Percentiles rank a stretch among this genome's conserved stretches.
These are phyloP conservation scores for Epichloe hybrida DNA, from an alignment of 2,329 filamentous ascomycete genomes.

Conservation along the genomic window DNA sequence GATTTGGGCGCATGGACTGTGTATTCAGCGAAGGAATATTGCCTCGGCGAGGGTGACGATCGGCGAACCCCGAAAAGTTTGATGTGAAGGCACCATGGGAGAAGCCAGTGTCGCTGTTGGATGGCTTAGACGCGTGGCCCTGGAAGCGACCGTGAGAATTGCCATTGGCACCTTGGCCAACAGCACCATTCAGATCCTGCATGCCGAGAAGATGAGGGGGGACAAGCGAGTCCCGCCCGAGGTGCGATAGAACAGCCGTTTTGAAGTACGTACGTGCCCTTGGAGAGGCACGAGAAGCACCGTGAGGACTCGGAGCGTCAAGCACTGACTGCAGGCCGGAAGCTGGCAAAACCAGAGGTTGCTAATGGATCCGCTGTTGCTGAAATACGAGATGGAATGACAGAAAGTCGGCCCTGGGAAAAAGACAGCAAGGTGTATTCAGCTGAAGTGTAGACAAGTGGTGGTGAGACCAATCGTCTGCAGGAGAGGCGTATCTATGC, in stretches of 20 bases:
- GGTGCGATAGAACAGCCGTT: slow-evolving; percentile 71
- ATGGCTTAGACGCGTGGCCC: slow-evolving; percentile 65
- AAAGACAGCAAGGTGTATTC: background rate
- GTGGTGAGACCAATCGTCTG: background rate
- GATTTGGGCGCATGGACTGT: slow-evolving; percentile 42
- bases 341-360: too few relatives aligned
- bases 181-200: slow-evolving; percentile 67
- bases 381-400: too few relatives aligned
- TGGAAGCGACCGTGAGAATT: slow-evolving; percentile 50
- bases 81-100: slow-evolving; percentile 86
- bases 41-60: slow-evolving; percentile 69
- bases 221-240: slow-evolving; percentile 71
- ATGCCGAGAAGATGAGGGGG: slow-evolving; percentile 82
- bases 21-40: slow-evolving; percentile 94
- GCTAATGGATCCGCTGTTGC: background rate
- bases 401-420: background rate
- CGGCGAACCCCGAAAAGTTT: slow-evolving; percentile 72
- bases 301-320: background rate
- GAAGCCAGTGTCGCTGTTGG: slow-evolving; percentile 75
- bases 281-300: slow-evolving; percentile 30
- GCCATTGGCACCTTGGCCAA: slow-evolving; percentile 26
- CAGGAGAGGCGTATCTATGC: background rate
- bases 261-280: slow-evolving; percentile 51
- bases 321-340: background rate
- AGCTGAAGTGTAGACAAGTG: background rate